These are phyloP conservation scores for Elaeis oleifera DNA, from an alignment of 202 grass and related monocot genomes.

Conservation along the genomic window DNA sequence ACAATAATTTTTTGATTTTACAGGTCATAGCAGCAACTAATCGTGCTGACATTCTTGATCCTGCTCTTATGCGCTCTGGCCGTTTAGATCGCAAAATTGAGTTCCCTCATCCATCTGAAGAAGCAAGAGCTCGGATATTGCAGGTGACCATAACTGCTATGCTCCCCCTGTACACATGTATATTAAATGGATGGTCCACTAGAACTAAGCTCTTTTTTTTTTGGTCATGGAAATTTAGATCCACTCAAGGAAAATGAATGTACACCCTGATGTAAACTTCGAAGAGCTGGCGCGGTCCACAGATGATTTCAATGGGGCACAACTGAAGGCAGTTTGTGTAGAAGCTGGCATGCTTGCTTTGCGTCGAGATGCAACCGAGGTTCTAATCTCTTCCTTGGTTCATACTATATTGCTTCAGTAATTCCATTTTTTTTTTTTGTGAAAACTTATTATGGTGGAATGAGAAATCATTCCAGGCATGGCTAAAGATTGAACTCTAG, in stretches of 20 bases:
- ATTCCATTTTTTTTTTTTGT: too few relatives aligned
- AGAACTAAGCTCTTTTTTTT: background rate
- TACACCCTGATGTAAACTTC: slow-evolving; percentile 92
- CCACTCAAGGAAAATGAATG: slow-evolving; percentile 92
- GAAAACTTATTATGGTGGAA: too few relatives aligned
- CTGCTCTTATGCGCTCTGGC: slow-evolving; percentile 83
- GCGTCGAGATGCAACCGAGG: slow-evolving; percentile 82
- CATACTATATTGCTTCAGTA: too few relatives aligned
- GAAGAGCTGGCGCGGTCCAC: slow-evolving; percentile 89
- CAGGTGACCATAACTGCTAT: slow-evolving; percentile 39
- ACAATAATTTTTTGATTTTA: background rate
- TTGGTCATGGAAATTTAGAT: slow-evolving; percentile 41
- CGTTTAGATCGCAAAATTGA: slow-evolving; percentile 90
- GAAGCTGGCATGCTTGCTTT: slow-evolving; percentile 93
- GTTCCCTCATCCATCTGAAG: slow-evolving; percentile 81
- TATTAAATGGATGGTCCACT: too few relatives aligned
- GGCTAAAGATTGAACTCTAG: too few relatives aligned
- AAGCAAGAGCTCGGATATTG: slow-evolving; percentile 88
- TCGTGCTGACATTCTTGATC: slow-evolving; percentile 83
- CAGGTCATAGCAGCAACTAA: slow-evolving; percentile 97
- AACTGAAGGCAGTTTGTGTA: slow-evolving; percentile 89
- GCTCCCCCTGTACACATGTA: too few relatives aligned
- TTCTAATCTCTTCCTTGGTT: slow-evolving; percentile 9
- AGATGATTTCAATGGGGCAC: slow-evolving; percentile 84
- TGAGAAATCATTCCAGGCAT: too few relatives aligned